phyloP scores from a whole-genome alignment of 148 eudicot species.

The Limonium bicolor region DNA sequence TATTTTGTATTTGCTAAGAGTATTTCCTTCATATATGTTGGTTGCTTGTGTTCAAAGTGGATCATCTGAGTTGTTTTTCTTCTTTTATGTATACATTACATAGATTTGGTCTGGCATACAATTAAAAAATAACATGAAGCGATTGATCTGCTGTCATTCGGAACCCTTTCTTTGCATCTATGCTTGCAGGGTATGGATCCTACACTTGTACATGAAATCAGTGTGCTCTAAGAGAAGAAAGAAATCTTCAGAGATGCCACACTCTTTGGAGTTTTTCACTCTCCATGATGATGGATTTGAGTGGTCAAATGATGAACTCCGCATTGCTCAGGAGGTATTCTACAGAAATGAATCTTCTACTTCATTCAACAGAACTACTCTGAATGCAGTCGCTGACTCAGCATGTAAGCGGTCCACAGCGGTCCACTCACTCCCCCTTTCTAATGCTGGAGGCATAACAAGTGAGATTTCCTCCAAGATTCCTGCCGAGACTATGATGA shows the following conservation, averaged over 20 bases:
- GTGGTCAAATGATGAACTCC: slow-evolving; percentile 45
- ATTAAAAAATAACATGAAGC: too few species aligned
- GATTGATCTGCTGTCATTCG: too few species aligned
- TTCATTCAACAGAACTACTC: slow-evolving; percentile 18
- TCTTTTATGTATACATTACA: too few species aligned
- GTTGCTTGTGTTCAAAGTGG: too few species aligned
- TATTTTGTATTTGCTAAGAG: too few species aligned
- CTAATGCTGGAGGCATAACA: slow-evolving; percentile 35
- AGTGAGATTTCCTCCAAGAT: slow-evolving; percentile 21
- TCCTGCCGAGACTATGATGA: slow-evolving; percentile 19
- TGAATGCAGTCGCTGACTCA: slow-evolving; percentile 19
- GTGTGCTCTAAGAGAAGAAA: background rate
- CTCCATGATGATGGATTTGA: slow-evolving; percentile 60
- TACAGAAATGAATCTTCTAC: slow-evolving; percentile 26
- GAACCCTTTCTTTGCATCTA: too few species aligned
- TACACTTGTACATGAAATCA: too few species aligned
- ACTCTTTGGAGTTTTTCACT: slow-evolving; percentile 1
- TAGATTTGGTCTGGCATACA: too few species aligned
- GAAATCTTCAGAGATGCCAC: slow-evolving; percentile 1
- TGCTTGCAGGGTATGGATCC: too few species aligned
- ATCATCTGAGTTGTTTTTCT: too few species aligned
- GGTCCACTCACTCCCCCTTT: slow-evolving; percentile 19
- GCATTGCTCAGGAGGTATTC: slow-evolving; percentile 45
- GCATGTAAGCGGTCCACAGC: slow-evolving; percentile 15
- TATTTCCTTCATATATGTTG: too few species aligned